Base-by-base conservation (phyloP, 2,329 filamentous ascomycete species). In the Sclerotinia sclerotiorum region DNA sequence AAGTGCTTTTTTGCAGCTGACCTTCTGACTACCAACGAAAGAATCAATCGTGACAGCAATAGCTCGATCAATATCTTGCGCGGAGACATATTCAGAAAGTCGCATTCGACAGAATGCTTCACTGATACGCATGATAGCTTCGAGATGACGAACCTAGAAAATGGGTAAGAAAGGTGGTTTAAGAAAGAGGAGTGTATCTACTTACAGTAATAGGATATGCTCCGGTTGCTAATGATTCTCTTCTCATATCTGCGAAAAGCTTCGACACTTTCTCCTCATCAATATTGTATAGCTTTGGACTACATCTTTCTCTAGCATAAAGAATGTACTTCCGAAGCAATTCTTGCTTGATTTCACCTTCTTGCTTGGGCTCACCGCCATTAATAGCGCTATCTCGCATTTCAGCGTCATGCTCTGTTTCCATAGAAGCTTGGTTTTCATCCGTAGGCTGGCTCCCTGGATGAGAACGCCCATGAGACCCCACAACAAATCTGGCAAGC, bases 61-160 rank as follows among this genome's bases (percentile, higher is more conserved):
- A 69, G 95, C 95, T 55, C 95, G 92, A 80, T 99, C 95, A 74
- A 99, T 97, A 77, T 99, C 95, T 69, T 91, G 87, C 1, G 91
- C 82, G 7, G 90, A 90, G 80, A 94, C 97, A 82, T 97, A 98
- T 73, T 99, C 95, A 0, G 92, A 95, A n/a, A 99, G 84, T 19
- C 95, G 90, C 95, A 99, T 99, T 77, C 97, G 94, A 80, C 92
- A 96, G 82, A 99, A 99, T 0, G 94, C 83, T 79, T 99, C 95
- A 68, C 89, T 90, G 77, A 97, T 97, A 77, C 95, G 92, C 82
- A 99, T 96, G 77, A 98, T 97, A 71, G 94, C 94, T 85, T 99
- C 95, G 46, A 99, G 84, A 82, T 99, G 95, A 83, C 95, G 94
- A 72, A 97, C 92, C 93, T 97, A 73, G 5, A 27, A 29, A 69